A percentile compares a stretch with the other conserved stretches of the same genome.
These are phyloP conservation scores for Aphanomyces euteiches DNA, from an alignment of 352 stramenopile genomes.

Conservation along the genomic window DNA sequence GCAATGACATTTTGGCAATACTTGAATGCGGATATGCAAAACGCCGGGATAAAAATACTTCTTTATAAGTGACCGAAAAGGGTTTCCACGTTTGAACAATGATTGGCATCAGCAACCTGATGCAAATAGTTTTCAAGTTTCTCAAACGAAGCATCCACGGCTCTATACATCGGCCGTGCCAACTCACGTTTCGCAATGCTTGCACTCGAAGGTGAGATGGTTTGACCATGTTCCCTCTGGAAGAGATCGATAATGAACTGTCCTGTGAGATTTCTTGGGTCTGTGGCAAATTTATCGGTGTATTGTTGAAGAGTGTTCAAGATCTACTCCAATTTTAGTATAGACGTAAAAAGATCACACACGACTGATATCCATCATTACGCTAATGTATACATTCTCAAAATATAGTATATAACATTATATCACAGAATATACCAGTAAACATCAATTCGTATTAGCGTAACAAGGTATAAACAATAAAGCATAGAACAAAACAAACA, in stretches of 20 bases:
- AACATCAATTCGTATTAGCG: too few relatives aligned
- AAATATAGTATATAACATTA: neutral
- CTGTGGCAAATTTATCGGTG: too few relatives aligned
- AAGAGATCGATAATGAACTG: neutral
- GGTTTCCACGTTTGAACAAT: neutral
- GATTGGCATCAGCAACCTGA: neutral
- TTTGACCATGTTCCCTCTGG: neutral
- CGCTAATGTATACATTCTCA: neutral
- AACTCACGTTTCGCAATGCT: too few relatives aligned
- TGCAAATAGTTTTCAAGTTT: neutral
- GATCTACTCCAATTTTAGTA: too few relatives aligned
- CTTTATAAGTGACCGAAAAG: neutral
- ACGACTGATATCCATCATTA: neutral
- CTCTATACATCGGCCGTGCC: neutral
- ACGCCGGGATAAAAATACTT: neutral
- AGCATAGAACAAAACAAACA: too few relatives aligned
- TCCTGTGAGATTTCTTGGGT: neutral
- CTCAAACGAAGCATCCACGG: neutral
- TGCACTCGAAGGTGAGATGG: too few relatives aligned
- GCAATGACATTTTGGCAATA: conserved; percentile 6
- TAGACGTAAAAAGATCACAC: too few relatives aligned
- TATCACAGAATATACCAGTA: too few relatives aligned
- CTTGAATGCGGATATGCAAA: neutral
- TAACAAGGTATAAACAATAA: too few relatives aligned
- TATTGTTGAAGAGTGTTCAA: too few relatives aligned